Conservation (phyloP, 192 early-diverging fungal species). For the Backusella morwellensis region DNA sequence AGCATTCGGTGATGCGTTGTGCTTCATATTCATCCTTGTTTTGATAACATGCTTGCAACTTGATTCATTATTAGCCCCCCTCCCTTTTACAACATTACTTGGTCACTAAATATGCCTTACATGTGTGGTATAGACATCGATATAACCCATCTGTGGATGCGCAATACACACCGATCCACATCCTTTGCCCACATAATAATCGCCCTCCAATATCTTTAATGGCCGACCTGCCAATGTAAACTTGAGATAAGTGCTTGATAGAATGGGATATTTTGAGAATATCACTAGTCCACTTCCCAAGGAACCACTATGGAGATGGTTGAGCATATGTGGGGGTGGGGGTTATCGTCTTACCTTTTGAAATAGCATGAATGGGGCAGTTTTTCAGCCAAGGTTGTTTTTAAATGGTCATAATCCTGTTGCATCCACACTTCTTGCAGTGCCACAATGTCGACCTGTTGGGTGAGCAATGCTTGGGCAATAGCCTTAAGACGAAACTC, state of each 20-base stretch:
- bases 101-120: slow-evolving; percentile 29
- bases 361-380: slow-evolving; percentile 36
- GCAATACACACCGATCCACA: slow-evolving; percentile 42
- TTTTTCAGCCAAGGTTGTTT: not conserved
- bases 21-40: slow-evolving; percentile 45
- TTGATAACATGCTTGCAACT: slow-evolving; percentile 58
- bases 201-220: slow-evolving; percentile 49
- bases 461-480: slow-evolving; percentile 32
- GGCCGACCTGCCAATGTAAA: slow-evolving; percentile 52
- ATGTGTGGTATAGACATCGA: slow-evolving; percentile 59
- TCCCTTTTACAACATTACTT: too few relatives aligned
- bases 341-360: slow-evolving; percentile 23
- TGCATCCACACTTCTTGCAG: slow-evolving; percentile 49
- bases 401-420: slow-evolving; percentile 35
- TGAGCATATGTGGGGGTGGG: too few relatives aligned
- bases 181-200: slow-evolving; percentile 58
- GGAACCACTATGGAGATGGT: slow-evolving; percentile 21
- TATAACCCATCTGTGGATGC: slow-evolving; percentile 49
- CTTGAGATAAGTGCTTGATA: slow-evolving; percentile 36
- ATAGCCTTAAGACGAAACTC: slow-evolving; percentile 44
- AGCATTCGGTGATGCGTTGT: slow-evolving; percentile 49
- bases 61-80: too few relatives aligned
- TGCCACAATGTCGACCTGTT: slow-evolving; percentile 35
- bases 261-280: slow-evolving; percentile 46
- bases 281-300: slow-evolving; percentile 43